Percentiles rank a stretch among this genome's conserved stretches.
phyloP scores from a whole-genome alignment of 306 rosid species.

The Ammopiptanthus mongolicus region DNA sequence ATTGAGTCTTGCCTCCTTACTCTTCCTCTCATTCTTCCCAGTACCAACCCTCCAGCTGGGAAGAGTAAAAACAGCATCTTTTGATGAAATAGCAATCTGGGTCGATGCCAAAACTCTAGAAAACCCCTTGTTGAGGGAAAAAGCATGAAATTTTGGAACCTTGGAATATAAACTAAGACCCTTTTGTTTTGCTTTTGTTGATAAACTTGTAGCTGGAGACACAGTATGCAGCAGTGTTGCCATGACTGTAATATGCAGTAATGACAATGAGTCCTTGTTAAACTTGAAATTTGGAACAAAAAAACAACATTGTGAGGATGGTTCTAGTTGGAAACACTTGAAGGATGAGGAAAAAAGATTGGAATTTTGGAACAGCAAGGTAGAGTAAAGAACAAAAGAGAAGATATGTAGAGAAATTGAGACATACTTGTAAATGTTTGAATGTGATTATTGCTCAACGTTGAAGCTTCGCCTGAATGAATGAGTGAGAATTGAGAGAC shows the following conservation, averaged over 20 bases:
- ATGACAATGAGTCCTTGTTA: constrained; percentile 1
- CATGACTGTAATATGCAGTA: constrained; percentile 29
- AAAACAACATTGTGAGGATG: not conserved
- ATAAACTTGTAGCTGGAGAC: constrained; percentile 42
- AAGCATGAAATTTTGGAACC: constrained; percentile 39
- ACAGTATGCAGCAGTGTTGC: constrained; percentile 50
- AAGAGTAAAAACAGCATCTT: constrained; percentile 52
- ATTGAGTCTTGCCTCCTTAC: constrained; percentile 45
- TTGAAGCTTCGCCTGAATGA: not conserved
- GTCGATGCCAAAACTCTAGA: constrained; percentile 63
- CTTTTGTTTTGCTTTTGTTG: constrained; percentile 39
- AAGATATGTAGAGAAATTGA: not conserved
- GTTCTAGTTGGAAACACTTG: not conserved
- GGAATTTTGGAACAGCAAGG: too few species aligned
- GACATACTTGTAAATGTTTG: not conserved
- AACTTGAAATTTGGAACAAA: constrained; percentile 1
- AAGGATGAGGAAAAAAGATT: too few species aligned
- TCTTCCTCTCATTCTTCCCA: constrained; percentile 41
- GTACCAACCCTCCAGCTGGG: constrained; percentile 60
- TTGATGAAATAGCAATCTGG: constrained; percentile 55
- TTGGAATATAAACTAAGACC: constrained; percentile 41
- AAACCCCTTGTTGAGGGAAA: constrained; percentile 48
- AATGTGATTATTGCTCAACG: not conserved
- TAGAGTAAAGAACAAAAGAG: not conserved
- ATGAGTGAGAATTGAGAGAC: not conserved